Percentiles rank a stretch among this genome's conserved stretches.
Evolutionary conservation across 2,329 filamentous ascomycete genomes (phyloP).

Genomic region (Trichoderma brevicompactum): DNA sequence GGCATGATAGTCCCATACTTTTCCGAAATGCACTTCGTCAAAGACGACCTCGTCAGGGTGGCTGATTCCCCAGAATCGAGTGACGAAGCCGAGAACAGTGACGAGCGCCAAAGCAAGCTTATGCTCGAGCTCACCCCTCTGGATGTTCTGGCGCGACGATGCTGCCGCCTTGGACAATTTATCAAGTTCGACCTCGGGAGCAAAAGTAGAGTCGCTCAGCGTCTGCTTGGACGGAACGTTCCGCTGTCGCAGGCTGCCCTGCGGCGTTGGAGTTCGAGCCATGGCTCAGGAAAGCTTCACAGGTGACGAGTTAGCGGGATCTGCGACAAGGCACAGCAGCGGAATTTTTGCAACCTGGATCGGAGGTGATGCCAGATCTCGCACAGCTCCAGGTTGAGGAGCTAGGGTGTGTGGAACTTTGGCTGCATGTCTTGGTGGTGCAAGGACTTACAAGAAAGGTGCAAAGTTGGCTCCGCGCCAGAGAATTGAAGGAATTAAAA

Average conservation of each 20-base stretch:
- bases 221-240: constrained; percentile 57
- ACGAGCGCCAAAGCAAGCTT: constrained; percentile 76
- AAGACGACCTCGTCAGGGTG: constrained; percentile 98
- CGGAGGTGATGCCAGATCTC: neutral
- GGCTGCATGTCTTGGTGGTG: constrained; percentile 5
- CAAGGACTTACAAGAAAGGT: constrained; percentile 32
- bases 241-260: constrained; percentile 64
- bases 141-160: constrained; percentile 37
- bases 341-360: neutral
- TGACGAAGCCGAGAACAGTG: constrained; percentile 83
- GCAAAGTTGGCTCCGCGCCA: neutral
- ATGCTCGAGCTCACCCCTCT: constrained; percentile 78
- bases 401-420: constrained; percentile 4
- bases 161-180: constrained; percentile 49
- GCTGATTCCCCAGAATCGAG: constrained; percentile 93
- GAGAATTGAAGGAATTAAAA: neutral
- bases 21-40: constrained; percentile 98
- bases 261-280: constrained; percentile 55
- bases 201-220: constrained; percentile 43
- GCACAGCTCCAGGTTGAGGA: neutral
- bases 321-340: neutral
- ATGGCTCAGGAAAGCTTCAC: constrained; percentile 42
- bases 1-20: constrained; percentile 64
- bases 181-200: constrained; percentile 55
- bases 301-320: constrained; percentile 14